phyloP scores from a whole-genome alignment of 2,329 filamentous ascomycete genomes.

The Arthrobotrys sphaeroides region DNA sequence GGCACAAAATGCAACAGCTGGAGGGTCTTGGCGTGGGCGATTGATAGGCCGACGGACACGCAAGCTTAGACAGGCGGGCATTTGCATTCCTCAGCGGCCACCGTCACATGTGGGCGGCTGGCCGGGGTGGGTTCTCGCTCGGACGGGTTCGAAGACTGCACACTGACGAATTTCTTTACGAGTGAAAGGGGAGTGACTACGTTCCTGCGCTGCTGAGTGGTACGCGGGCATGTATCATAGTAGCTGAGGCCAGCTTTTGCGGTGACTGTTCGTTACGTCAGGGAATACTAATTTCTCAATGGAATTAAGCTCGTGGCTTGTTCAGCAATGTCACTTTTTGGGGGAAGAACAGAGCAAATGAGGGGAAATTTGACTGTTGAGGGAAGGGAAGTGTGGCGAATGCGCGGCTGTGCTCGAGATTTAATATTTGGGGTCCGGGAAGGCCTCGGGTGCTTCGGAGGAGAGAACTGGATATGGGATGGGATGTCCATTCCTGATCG shows the following conservation, averaged over 20 bases:
- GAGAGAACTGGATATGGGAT: conserved; percentile 18
- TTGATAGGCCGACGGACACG: conserved; percentile 39
- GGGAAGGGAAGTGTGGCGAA: conserved; percentile 26
- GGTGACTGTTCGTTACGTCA: background rate
- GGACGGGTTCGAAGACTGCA: background rate
- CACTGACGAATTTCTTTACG: conserved; percentile 1
- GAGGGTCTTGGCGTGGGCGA: conserved; percentile 32
- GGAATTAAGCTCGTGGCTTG: conserved; percentile 28
- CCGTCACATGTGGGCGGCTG: conserved; percentile 36
- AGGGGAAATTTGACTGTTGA: background rate
- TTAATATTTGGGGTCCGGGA: background rate
- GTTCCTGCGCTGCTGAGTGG: too few species aligned
- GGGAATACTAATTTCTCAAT: background rate
- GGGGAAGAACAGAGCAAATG: background rate
- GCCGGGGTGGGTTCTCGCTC: background rate
- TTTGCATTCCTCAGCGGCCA: conserved; percentile 16
- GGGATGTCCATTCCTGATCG: conserved; percentile 13
- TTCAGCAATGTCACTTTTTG: background rate
- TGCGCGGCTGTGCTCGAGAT: conserved; percentile 32
- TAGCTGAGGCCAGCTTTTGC: too few species aligned
- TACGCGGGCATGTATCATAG: too few species aligned
- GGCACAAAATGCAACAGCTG: conserved; percentile 37
- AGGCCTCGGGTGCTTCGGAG: conserved; percentile 33
- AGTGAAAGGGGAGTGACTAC: too few species aligned
- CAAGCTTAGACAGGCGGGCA: conserved; percentile 35